Evolutionary conservation across 2,329 filamentous ascomycete genomes (phyloP).

Genomic region (Scedosporium apiospermum): DNA sequence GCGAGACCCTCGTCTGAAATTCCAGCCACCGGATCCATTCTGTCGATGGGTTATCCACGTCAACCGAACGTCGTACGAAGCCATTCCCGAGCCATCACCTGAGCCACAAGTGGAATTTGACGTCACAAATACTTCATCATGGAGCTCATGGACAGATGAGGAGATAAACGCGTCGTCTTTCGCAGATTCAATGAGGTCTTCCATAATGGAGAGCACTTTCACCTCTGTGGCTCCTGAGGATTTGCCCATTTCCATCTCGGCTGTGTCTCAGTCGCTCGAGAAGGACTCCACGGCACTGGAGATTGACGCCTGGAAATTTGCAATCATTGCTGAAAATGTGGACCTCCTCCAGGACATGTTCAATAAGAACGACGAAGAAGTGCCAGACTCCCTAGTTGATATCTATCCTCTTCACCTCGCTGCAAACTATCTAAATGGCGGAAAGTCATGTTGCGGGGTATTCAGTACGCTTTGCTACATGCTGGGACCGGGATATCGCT

Average conservation of each 20-base stretch:
- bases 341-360: neutral
- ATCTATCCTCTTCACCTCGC: neutral
- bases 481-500: neutral
- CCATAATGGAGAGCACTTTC: neutral
- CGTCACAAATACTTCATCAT: neutral
- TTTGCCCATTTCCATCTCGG: constrained; percentile 9
- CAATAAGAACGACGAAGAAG: neutral
- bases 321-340: constrained; percentile 15
- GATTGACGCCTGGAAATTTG: constrained; percentile 9
- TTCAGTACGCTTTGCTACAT: neutral
- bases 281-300: constrained; percentile 6
- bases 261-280: constrained; percentile 7
- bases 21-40: neutral
- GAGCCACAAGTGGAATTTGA: neutral
- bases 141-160: neutral
- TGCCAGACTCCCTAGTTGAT: neutral
- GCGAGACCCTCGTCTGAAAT: neutral
- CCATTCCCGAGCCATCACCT: neutral
- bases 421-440: neutral
- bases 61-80: neutral
- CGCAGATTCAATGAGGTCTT: constrained; percentile 8
- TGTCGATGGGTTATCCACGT: neutral
- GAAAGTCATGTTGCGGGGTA: neutral
- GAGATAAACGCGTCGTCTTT: constrained; percentile 4
- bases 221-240: neutral